A percentile compares a stretch with the other conserved stretches of the same genome.
Evolutionary conservation across 495 filamentous ascomycete species (phyloP).

Genomic region (Podospora sp.): DNA sequence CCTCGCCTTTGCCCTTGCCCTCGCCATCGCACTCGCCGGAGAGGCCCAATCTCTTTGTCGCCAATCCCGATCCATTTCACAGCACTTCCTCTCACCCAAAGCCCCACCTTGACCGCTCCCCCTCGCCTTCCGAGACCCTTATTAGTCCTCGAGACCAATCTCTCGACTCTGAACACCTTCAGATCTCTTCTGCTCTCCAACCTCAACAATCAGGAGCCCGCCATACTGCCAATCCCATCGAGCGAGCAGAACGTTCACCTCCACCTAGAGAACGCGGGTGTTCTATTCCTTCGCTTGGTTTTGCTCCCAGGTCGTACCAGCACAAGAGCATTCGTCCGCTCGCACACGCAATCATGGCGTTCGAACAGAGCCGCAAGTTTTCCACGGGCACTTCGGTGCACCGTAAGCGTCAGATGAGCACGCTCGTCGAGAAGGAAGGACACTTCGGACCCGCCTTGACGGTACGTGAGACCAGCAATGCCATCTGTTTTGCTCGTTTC

Average conservation of each 20-base stretch:
- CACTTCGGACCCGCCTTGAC: slow-evolving; percentile 48
- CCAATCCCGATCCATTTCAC: slow-evolving; percentile 12
- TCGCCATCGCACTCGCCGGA: slow-evolving; percentile 1
- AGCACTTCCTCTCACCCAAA: neutral
- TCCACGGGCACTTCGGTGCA: slow-evolving; percentile 47
- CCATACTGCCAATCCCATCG: neutral
- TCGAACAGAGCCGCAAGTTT: slow-evolving; percentile 44
- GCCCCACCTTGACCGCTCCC: neutral
- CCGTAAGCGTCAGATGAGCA: slow-evolving; percentile 49
- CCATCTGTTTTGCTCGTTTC: no score
- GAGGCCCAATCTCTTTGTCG: slow-evolving; percentile 12
- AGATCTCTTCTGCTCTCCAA: slow-evolving; percentile 8
- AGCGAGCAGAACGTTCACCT: slow-evolving; percentile 10
- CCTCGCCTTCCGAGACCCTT: neutral
- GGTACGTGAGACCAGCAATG: slow-evolving; percentile 39
- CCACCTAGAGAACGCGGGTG: slow-evolving; percentile 11
- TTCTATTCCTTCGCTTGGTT: slow-evolving; percentile 17
- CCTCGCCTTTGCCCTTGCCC: neutral
- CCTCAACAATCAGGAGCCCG: slow-evolving; percentile 12
- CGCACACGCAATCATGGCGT: slow-evolving; percentile 39
- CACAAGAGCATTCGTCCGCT: slow-evolving; percentile 27
- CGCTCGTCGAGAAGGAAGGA: slow-evolving; percentile 48
- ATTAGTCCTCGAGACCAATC: slow-evolving; percentile 8
- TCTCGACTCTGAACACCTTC: neutral
- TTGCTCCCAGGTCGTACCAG: slow-evolving; percentile 9